Evolutionary conservation across 306 rosid genomes (phyloP).

Genomic region (Gastrolobium bilobum): DNA sequence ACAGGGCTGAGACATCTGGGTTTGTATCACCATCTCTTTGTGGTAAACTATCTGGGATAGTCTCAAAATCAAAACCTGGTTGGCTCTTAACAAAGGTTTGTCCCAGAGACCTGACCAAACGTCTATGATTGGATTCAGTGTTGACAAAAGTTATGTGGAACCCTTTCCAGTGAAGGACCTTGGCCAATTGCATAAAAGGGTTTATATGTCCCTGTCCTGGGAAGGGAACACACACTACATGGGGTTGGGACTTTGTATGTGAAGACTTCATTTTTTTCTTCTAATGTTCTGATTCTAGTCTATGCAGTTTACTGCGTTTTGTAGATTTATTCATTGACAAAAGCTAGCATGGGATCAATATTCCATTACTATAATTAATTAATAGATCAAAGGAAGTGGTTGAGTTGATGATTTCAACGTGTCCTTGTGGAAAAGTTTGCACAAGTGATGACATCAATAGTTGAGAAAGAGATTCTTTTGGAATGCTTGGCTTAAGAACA

Average conservation of each 20-base stretch:
- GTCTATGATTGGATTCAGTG: constrained; percentile 36
- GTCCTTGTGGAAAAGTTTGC: not conserved
- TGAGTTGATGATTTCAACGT: not conserved
- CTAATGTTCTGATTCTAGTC: not conserved
- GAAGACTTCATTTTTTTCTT: not conserved
- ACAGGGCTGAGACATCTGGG: constrained; percentile 44
- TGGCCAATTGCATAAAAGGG: constrained; percentile 52
- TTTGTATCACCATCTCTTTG: constrained; percentile 30
- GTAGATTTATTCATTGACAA: not conserved
- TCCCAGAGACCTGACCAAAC: constrained; percentile 41
- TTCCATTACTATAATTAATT: not conserved
- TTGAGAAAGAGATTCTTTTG: not conserved
- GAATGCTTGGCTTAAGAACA: not conserved
- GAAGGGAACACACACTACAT: constrained; percentile 51
- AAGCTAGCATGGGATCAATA: not conserved
- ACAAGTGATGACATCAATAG: not conserved
- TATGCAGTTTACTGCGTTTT: not conserved
- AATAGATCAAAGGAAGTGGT: not conserved
- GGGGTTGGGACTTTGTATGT: constrained; percentile 40
- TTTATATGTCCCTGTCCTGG: constrained; percentile 55
- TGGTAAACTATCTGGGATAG: constrained; percentile 50
- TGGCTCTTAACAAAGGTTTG: constrained; percentile 17
- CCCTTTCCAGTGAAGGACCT: constrained; percentile 47
- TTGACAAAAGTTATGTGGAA: constrained; percentile 53
- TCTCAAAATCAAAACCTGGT: constrained; percentile 44